phyloP scores from a whole-genome alignment of 2,329 filamentous ascomycete species.

The Bertia moriformis region DNA sequence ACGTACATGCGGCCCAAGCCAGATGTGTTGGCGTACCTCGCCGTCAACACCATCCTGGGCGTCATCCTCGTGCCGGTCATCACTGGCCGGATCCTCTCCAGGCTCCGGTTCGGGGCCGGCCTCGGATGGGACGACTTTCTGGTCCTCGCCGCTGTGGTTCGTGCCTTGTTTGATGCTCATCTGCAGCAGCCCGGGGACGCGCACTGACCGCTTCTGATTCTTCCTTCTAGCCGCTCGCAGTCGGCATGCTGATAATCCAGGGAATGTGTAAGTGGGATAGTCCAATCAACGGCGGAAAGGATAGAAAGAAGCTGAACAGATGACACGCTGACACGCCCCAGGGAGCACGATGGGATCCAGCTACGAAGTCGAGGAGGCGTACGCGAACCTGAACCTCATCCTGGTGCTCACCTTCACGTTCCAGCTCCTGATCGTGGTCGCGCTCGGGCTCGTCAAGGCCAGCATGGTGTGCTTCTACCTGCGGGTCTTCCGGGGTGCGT shows the following conservation, averaged over 20 bases:
- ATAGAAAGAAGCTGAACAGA: no score
- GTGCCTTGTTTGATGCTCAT: background rate
- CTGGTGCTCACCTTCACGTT: constrained; percentile 7
- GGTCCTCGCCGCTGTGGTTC: constrained; percentile 11
- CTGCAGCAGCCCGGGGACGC: background rate
- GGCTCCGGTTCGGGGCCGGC: constrained; percentile 14
- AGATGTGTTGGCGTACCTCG: constrained; percentile 13
- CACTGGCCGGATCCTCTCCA: constrained; percentile 11
- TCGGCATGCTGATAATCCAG: no score
- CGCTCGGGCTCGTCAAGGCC: constrained; percentile 7
- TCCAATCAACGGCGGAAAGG: no score
- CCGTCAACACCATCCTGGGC: constrained; percentile 14
- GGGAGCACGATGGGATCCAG: no score
- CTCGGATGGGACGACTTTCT: constrained; percentile 16
- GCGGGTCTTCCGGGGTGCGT: constrained; percentile 6
- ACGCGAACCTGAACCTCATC: constrained; percentile 7
- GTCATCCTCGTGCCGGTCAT: constrained; percentile 13
- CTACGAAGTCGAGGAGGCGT: no score
- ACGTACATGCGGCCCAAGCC: no score
- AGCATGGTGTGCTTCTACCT: constrained; percentile 9
- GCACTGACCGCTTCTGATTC: constrained; percentile 5
- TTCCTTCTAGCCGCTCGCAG: constrained; percentile 5
- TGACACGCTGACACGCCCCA: no score
- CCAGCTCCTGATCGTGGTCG: constrained; percentile 7
- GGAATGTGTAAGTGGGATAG: no score